Evolutionary conservation across 352 stramenopile genomes (phyloP), one percentile per base, ranked within the genome.

Genomic region (Phytophthora fragariaefolia): DNA sequence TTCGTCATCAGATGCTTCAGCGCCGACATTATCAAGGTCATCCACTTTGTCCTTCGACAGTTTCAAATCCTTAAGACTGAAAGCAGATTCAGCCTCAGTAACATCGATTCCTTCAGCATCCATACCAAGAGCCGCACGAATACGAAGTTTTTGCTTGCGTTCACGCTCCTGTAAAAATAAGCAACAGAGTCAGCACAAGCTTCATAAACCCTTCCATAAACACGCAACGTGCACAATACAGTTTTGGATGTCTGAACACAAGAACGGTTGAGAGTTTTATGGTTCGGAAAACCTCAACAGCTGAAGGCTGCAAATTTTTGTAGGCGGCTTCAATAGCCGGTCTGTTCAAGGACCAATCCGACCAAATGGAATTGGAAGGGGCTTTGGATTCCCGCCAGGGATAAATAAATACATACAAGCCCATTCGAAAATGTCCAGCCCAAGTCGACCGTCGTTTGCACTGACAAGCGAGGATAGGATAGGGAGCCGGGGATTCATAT

Each of bases 331-430:
- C 89, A 96, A 96, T 96, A 93, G 87, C 88, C 87, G 82, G 82
- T 95, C 89, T 93, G 89, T 96, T 96, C 89, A 96, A 96, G 84
- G 89, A 95, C 86, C 78, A 89, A 82, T 76, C 73, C 74, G 80
- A 91, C 79, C 82, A 76, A 92, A 83, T 90, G 65, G 77, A 76
- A 90, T 85, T 76, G 79, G 77, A 80, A 80, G 79, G 82, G 84
- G 86, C 86, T 93, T 95, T 95, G 86, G 86, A 95, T 94, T 85
- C 55, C 68, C 80, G 76, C 83, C 83, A 79, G n/a, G n/a, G 76
- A 64, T 50, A 72, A 18, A 47, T 57, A 72, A 4, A 64, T 34
- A 73, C 10, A 76, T 66, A 48, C 28, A 60, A 50, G 8, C 49
- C 45, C 48, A 42, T 49, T 30, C 13, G 8, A 50, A 53, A n/a